Evolutionary conservation across 228 moss, liverwort and hornwort species (phyloP), one percentile per base, ranked within the genome.

Genomic region (Sphagnum fallax): DNA sequence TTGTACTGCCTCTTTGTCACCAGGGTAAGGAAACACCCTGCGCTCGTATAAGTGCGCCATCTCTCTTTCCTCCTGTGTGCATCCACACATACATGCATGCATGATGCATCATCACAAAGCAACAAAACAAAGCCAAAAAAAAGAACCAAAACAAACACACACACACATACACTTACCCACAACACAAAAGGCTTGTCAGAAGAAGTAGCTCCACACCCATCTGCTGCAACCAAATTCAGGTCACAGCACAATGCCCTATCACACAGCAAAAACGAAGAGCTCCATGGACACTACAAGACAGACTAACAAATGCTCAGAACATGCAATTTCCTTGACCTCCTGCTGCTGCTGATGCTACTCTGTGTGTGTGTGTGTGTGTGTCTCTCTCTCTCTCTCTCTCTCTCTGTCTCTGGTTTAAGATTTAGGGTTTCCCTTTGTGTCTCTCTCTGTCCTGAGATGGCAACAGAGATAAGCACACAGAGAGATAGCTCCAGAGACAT

Each of bases 21-120:
- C 89, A 10, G 92, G 95, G 64, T 89, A 90, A 4, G 95, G 95
- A n/a, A 90, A 92, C 52, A 90, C 86, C 67, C 92, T 84, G 68
- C 83, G 90, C 61, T 95, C 83, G 58, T 95, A 95, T 11, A 70
- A 79, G 60, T 78, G 67, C 53, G 89, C 90, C 95, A 95, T 87
- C 63, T 95, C 89, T 73, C 74, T 83, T 78, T 90, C 92, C 81
- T 95, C 95, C 95, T 94, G 84, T 32, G 32, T 32, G 32, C 32
- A 32, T 10, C 62, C 50, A n/a, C 0, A 49, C 14, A 58, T 5
- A 52, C 47, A 10, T 13, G 48, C 8, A 16, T 8, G 12, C 5
- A 4, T 13, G 4, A 4, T 47, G 0, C 6, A 10, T 69, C 18
- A 63, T 8, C 16, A n/a, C 57, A 47, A 10, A 4, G 12, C 8